These are phyloP conservation scores for Eucalyptus polybractea DNA, from an alignment of 345 rosid genomes.

Conservation along the genomic window DNA sequence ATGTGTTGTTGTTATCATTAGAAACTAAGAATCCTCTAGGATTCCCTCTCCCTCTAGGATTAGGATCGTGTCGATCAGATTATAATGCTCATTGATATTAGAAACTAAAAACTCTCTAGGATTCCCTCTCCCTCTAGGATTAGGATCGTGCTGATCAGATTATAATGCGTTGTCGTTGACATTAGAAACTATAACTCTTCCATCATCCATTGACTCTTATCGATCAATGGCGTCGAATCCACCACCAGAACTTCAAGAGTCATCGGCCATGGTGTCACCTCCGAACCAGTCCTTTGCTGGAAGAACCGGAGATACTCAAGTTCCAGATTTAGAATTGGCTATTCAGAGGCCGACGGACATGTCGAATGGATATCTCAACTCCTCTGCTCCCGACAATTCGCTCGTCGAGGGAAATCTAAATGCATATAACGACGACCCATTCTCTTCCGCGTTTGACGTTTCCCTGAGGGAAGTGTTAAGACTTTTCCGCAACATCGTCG, in stretches of 20 bases:
- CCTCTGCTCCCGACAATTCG: neutral
- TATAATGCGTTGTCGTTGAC: neutral
- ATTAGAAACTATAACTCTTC: neutral
- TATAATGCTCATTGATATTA: neutral
- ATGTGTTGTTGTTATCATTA: neutral
- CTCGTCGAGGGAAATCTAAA: neutral
- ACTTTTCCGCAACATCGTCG: neutral
- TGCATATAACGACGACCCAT: accelerated
- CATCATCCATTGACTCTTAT: neutral
- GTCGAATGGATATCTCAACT: neutral
- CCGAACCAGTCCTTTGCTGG: neutral
- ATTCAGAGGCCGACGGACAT: neutral
- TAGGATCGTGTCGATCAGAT: accelerated
- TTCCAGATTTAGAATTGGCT: too few relatives aligned
- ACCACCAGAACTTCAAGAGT: neutral
- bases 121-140: neutral
- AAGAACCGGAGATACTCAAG: too few relatives aligned
- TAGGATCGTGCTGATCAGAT: neutral
- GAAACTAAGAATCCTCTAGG: too few relatives aligned
- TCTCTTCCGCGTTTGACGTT: accelerated
- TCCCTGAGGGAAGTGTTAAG: accelerated
- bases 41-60: neutral
- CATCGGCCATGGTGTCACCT: neutral
- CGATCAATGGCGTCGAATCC: neutral
- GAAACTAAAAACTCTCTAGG: neutral